phyloP scores from a whole-genome alignment of 768 basidiomycete species.

The Tricholoma terreum region DNA sequence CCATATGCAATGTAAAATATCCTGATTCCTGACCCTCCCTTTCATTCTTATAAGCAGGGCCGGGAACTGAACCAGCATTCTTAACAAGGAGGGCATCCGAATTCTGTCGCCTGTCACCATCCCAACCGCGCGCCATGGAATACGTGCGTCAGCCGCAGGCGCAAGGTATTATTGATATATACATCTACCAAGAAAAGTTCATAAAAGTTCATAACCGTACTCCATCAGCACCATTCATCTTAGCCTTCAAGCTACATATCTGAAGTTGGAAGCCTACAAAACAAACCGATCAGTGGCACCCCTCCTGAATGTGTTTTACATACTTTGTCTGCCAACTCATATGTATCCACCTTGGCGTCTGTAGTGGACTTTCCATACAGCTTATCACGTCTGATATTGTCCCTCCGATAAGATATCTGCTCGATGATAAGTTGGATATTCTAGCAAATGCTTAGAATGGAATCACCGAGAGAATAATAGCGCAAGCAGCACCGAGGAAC shows the following conservation, averaged over 20 bases:
- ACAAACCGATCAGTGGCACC: neutral
- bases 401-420: constrained; percentile 60
- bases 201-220: too few relatives aligned
- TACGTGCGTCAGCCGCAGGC: too few relatives aligned
- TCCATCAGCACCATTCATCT: neutral
- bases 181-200: too few relatives aligned
- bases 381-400: constrained; percentile 55
- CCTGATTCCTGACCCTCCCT: too few relatives aligned
- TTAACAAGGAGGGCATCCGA: too few relatives aligned
- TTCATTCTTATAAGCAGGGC: too few relatives aligned
- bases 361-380: constrained; percentile 48
- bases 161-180: too few relatives aligned
- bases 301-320: constrained; percentile 3
- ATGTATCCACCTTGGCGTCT: constrained; percentile 54
- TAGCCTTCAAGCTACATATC: constrained; percentile 43
- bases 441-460: neutral
- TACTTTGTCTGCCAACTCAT: constrained; percentile 66
- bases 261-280: constrained; percentile 55
- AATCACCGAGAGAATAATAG: constrained; percentile 49
- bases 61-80: too few relatives aligned
- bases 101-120: too few relatives aligned
- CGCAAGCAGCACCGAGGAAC: constrained; percentile 53
- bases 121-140: too few relatives aligned
- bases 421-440: neutral
- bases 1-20: too few relatives aligned